Percentiles rank a stretch among this genome's conserved stretches.
Evolutionary conservation across 2,329 filamentous ascomycete species (phyloP).

Genomic region (Catunica adiposa): DNA sequence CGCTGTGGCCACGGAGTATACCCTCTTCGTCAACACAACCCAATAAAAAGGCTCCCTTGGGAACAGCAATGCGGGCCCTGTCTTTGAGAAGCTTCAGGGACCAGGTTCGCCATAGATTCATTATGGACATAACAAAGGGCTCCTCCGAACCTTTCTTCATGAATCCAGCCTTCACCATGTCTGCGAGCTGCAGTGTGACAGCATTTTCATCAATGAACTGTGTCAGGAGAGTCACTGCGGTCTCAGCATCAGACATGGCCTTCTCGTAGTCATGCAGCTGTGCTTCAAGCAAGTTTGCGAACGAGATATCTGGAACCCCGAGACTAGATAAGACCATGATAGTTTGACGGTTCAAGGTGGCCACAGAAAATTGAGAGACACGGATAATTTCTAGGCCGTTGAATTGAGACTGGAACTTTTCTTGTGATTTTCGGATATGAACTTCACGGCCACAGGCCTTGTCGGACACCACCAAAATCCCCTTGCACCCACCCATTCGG

Average conservation of each 20-base stretch:
- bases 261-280: constrained; percentile 53
- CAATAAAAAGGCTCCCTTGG: constrained; percentile 71
- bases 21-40: constrained; percentile 78
- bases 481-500: constrained; percentile 82
- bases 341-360: constrained; percentile 76
- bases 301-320: constrained; percentile 50
- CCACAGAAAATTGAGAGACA: constrained; percentile 57
- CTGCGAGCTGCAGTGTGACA: constrained; percentile 55
- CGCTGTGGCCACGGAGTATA: constrained; percentile 54
- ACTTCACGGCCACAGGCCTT: constrained; percentile 51
- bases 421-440: constrained; percentile 66
- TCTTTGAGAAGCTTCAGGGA: constrained; percentile 81
- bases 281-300: constrained; percentile 46
- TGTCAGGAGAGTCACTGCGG: constrained; percentile 51
- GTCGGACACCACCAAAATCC: constrained; percentile 63
- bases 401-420: constrained; percentile 62
- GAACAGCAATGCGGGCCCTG: constrained; percentile 70
- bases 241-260: constrained; percentile 48
- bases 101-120: constrained; percentile 78
- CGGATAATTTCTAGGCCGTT: constrained; percentile 73
- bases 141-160: constrained; percentile 44
- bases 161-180: constrained; percentile 68
- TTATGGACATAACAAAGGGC: constrained; percentile 64
- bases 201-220: constrained; percentile 75
- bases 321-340: constrained; percentile 72